Evolutionary conservation across 345 rosid species (phyloP).

Genomic region (Salix koriyanagi): DNA sequence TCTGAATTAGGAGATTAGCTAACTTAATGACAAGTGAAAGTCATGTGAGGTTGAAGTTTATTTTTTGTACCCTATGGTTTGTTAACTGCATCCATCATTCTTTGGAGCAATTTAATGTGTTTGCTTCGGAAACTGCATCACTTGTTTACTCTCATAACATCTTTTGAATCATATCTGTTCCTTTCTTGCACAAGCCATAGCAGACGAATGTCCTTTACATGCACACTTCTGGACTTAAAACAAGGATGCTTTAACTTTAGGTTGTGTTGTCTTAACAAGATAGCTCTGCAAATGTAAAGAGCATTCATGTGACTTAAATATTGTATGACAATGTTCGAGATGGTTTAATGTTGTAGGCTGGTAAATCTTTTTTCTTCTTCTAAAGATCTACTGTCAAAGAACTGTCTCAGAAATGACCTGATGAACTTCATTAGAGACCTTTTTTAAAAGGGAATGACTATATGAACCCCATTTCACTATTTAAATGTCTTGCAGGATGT

Average conservation of each 20-base stretch:
- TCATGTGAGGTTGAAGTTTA: not conserved
- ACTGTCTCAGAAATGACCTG: not conserved
- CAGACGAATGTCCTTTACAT: not conserved
- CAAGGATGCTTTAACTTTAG: not conserved
- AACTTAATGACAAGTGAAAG: not conserved
- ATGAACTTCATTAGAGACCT: not conserved
- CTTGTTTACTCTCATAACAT: not conserved
- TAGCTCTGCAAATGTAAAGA: not conserved
- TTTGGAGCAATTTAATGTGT: not conserved
- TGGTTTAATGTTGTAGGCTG: not conserved
- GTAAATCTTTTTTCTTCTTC: not conserved
- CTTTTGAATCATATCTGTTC: not conserved
- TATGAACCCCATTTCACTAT: not conserved
- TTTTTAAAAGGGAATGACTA: not conserved
- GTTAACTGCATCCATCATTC: not conserved
- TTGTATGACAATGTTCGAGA: not conserved
- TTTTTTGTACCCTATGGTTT: not conserved
- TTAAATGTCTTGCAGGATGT: slow-evolving; percentile 61
- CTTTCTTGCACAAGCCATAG: not conserved
- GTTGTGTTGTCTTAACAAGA: not conserved
- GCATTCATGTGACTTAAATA: not conserved
- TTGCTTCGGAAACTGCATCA: too few species aligned
- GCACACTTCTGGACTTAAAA: not conserved
- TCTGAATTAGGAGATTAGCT: not conserved
- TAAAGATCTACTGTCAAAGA: not conserved